Evolutionary conservation across 768 basidiomycete genomes (phyloP).

Genomic region (Russula vinacea): DNA sequence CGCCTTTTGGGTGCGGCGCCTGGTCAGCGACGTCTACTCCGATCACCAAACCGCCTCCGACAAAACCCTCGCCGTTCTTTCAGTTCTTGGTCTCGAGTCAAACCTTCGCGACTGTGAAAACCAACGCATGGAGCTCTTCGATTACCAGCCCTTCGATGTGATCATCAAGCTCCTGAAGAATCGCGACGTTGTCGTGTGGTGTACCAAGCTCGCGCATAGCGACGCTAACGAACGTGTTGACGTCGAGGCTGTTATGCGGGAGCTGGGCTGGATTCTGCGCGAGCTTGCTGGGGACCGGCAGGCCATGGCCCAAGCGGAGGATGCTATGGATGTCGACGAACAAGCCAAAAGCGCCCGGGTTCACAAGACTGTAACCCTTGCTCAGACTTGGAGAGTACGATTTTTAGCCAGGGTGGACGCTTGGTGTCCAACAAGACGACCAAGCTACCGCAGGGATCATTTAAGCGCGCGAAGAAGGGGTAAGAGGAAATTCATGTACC

Average conservation of each 20-base stretch:
- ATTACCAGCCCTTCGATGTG: slow-evolving; percentile 87
- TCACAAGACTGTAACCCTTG: slow-evolving; percentile 84
- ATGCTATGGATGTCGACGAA: slow-evolving; percentile 80
- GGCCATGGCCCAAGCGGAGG: slow-evolving; percentile 46
- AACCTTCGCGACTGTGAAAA: slow-evolving; percentile 92
- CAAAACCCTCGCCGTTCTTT: slow-evolving; percentile 81
- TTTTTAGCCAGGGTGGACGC: slow-evolving; percentile 95
- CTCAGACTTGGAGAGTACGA: slow-evolving; percentile 88
- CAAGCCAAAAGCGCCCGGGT: slow-evolving; percentile 46
- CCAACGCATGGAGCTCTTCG: slow-evolving; percentile 93
- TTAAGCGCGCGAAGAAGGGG: slow-evolving; percentile 94
- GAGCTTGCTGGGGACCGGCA: slow-evolving; percentile 83
- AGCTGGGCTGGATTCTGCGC: slow-evolving; percentile 95
- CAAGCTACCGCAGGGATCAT: slow-evolving; percentile 95
- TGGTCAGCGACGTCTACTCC: slow-evolving; percentile 84
- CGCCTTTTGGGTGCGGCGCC: slow-evolving; percentile 31
- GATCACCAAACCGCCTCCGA: slow-evolving; percentile 93
- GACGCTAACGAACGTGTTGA: slow-evolving; percentile 87
- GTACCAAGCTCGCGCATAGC: slow-evolving; percentile 89
- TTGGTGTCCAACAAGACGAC: slow-evolving; percentile 99
- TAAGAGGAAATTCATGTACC: slow-evolving; percentile 99
- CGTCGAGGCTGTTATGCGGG: slow-evolving; percentile 96
- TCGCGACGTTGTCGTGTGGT: slow-evolving; percentile 96
- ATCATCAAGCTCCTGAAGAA: slow-evolving; percentile 91
- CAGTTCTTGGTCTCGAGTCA: slow-evolving; percentile 82